These are phyloP conservation scores for Coccinonectria pachysandricola DNA, from an alignment of 2,329 filamentous ascomycete species.

Conservation along the genomic window DNA sequence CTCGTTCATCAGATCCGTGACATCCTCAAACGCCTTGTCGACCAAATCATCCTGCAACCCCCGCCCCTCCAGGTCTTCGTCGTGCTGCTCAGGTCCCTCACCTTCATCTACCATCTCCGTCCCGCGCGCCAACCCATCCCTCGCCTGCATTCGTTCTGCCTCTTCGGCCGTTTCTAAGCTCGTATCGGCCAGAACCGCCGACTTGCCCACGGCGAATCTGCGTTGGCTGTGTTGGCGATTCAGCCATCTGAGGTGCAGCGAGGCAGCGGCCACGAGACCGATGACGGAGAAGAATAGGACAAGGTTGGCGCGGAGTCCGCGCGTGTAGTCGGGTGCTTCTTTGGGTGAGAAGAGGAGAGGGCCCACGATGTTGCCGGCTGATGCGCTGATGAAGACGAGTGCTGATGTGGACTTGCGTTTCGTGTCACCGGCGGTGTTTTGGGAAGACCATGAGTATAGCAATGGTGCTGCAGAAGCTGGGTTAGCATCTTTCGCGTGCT, in stretches of 20 bases:
- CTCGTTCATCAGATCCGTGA: constrained; percentile 51
- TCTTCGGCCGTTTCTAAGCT: constrained; percentile 44
- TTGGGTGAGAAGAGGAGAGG: constrained; percentile 53
- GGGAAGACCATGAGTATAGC: constrained; percentile 50
- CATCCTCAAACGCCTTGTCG: constrained; percentile 31
- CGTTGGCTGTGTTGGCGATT: constrained; percentile 44
- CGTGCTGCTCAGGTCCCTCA: constrained; percentile 4
- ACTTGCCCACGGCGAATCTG: constrained; percentile 49
- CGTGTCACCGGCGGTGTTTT: constrained; percentile 58
- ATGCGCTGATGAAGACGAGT: constrained; percentile 54
- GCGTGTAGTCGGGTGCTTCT: constrained; percentile 27
- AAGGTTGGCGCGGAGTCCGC: constrained; percentile 50
- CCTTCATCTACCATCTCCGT: constrained; percentile 4
- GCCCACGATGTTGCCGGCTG: constrained; percentile 55
- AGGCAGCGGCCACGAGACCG: constrained; percentile 32
- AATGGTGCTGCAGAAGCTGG: constrained; percentile 35
- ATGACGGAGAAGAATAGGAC: constrained; percentile 51
- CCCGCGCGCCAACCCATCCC: constrained; percentile 13
- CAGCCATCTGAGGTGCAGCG: constrained; percentile 38
- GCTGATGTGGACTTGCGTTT: constrained; percentile 59
- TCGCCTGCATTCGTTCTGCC: constrained; percentile 25
- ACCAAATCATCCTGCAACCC: constrained; percentile 4
- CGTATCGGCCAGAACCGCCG: constrained; percentile 44
- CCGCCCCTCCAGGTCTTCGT: constrained; percentile 6
- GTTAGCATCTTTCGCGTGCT: too few species aligned